Evolutionary conservation across 345 rosid species (phyloP), one percentile per base, ranked within the genome.

Genomic region (Lumnitzera racemosa): DNA sequence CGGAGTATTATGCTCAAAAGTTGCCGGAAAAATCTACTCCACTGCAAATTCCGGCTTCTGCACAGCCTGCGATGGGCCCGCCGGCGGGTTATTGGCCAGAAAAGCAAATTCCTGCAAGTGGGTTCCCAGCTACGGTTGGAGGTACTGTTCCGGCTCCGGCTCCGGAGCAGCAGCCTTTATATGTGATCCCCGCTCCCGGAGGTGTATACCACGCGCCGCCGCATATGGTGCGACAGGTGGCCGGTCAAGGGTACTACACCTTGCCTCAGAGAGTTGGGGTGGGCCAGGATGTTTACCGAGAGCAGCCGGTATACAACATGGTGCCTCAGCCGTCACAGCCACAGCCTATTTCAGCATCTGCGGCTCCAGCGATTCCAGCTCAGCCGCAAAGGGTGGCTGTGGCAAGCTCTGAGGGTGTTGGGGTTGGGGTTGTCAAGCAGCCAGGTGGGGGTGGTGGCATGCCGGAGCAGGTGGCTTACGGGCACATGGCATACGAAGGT

Each of bases 271-370:
- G 94, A 67, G 67, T 83, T 73, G 72, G 76, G 69, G 67, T 83
- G 75, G 72, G 76, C 29, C 67, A 78, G 1, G 96, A 88, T n/a
- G 71, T 74, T 56, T 91, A 88, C 86, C 66, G 95, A 51, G 98
- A 91, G 27, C 94, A 77, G 25, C 83, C 69, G 51, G n/a, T 82
- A 11, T 88, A 81, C 78, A 83, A 74, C 75, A 17, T 88, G 71
- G 67, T 76, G 53, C 70, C 79, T 25, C 77, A 62, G 24, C 74
- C 60, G 63, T 71, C 56, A 4, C 62, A 60, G 23, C 80, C 64
- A 17, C 68, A 71, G 11, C 79, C 67, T 50, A 67, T 53, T 72
- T 24, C 66, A 59, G 29, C 76, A 58, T 66, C 86, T 66, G 56
- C 70, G 20, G 65, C 65, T 57, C 63, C 65, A 4, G 46, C 59